Evolutionary conservation across 352 stramenopile species (phyloP), one percentile per base, ranked within the genome.

Genomic region (Peronospora farinosa): DNA sequence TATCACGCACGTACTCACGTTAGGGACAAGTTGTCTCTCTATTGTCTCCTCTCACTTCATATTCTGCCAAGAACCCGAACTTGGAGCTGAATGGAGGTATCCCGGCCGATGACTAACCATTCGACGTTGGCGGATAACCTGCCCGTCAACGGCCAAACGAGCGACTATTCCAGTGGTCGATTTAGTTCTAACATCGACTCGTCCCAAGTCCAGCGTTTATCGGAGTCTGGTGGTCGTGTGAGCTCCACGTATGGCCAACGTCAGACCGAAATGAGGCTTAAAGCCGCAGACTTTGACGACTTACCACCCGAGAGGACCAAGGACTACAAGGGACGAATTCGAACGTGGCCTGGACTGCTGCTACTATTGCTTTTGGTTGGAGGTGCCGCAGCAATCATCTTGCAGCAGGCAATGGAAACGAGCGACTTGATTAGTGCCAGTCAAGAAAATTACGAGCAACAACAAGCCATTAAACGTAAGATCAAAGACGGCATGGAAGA

Each of bases 281-380:
- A 57, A 48, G 72, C 72, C 10, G 48, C 68, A 1, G 68, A 84
- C 12, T 52, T 62, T 1, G 69, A 78, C 16, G 56, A 54, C 0
- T 45, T 43, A 2, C 62, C 51, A 13, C 67, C 72, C 0, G 75
- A 86, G 54, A 52, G 60, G 13, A 66, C 57, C 19, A 65, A 66
- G 7, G 69, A 84, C 59, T 90, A 86, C 65, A 88, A 87, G 39
- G 79, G 79, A n/a, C 74, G 77, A 17, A 72, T 83, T 39, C 62
- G 70, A 10, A 82, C 64, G 19, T 86, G 71, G 73, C 73, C 78
- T 0, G 74, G 75, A 3, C 40, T 86, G 7, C 31, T 88, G 0
- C 13, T 86, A 6, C 32, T 86, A 5, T 16, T 86, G 9, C 31
- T 77, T 0, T 38, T 88, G 13, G 36, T 84, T 2, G 56, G 35